Conservation (phyloP, 164 flowering plant species). For the Chimonanthus salicifolius region DNA sequence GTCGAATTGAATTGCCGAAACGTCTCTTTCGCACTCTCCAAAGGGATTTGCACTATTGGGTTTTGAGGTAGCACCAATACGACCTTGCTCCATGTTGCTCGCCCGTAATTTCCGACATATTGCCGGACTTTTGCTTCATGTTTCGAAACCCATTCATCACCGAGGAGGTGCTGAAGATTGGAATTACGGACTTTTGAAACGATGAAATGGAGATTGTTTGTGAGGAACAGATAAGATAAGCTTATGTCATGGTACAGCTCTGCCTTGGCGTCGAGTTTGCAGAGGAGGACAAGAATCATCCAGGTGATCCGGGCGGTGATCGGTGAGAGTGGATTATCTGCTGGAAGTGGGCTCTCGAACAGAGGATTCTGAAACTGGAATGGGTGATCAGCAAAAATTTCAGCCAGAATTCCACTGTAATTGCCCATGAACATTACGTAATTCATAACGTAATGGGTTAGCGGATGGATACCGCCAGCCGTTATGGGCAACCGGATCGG, state of each 20-base stretch:
- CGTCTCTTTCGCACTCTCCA: slow-evolving; percentile 26
- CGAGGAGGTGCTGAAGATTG: slow-evolving; percentile 43
- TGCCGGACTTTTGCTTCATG: slow-evolving; percentile 43
- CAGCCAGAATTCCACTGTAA: slow-evolving; percentile 35
- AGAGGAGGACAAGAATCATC: slow-evolving; percentile 54
- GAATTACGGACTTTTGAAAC: slow-evolving; percentile 36
- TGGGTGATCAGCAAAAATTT: slow-evolving; percentile 41
- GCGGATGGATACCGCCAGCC: slow-evolving; percentile 53
- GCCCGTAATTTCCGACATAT: slow-evolving; percentile 42
- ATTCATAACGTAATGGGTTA: slow-evolving; percentile 47
- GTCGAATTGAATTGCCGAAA: slow-evolving; percentile 36
- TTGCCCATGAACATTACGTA: slow-evolving; percentile 45
- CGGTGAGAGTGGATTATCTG: slow-evolving; percentile 10
- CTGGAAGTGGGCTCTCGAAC: slow-evolving; percentile 20
- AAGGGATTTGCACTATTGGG: slow-evolving; percentile 19
- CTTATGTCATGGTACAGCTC: slow-evolving; percentile 47
- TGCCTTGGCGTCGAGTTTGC: slow-evolving; percentile 59
- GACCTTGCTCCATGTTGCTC: slow-evolving; percentile 50
- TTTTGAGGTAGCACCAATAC: slow-evolving; percentile 30
- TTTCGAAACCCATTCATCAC: slow-evolving; percentile 47
- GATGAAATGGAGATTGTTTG: slow-evolving; percentile 59
- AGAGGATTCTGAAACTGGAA: slow-evolving; percentile 25
- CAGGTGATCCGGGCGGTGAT: slow-evolving; percentile 37
- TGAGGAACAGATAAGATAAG: slow-evolving; percentile 52
- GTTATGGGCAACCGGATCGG: slow-evolving; percentile 28